phyloP scores from a whole-genome alignment of 352 stramenopile genomes.

The Pythium dissotocum region DNA sequence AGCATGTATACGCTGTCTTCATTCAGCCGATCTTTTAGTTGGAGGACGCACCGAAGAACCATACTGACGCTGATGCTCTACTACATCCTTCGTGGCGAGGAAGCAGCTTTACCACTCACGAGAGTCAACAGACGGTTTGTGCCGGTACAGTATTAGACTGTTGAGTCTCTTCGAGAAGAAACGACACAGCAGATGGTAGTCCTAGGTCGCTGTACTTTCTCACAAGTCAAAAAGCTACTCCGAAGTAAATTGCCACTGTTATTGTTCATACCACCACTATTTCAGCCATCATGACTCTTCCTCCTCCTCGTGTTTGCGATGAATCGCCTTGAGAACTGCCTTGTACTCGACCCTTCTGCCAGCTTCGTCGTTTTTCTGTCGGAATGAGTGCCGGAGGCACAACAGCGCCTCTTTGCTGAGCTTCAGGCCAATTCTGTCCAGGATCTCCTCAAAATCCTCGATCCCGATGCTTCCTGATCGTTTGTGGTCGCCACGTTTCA shows the following conservation, averaged over 20 bases:
- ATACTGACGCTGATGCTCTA: too few relatives aligned
- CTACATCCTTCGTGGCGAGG: too few relatives aligned
- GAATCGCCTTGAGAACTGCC: constrained; percentile 12
- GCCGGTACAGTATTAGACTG: too few relatives aligned
- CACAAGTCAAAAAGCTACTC: too few relatives aligned
- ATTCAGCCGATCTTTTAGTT: background rate
- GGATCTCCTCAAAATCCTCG: constrained; percentile 41
- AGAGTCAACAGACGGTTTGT: too few relatives aligned
- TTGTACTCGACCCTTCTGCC: constrained; percentile 18
- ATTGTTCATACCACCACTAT: too few relatives aligned
- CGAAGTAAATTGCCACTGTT: too few relatives aligned
- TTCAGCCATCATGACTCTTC: background rate
- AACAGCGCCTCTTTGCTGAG: constrained; percentile 42
- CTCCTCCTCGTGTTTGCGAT: constrained; percentile 21
- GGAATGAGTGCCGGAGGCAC: constrained; percentile 41
- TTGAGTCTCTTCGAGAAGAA: too few relatives aligned
- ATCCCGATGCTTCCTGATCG: constrained; percentile 36
- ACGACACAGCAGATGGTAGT: too few relatives aligned
- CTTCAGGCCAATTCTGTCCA: constrained; percentile 56
- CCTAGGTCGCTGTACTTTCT: background rate
- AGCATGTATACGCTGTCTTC: constrained; percentile 29
- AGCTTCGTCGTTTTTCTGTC: background rate
- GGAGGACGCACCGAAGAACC: too few relatives aligned
- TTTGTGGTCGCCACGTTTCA: constrained; percentile 35
- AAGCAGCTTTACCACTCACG: too few relatives aligned